These are phyloP conservation scores for Biscutella laevigata DNA, from an alignment of 441 rosid species.

Conservation along the genomic window DNA sequence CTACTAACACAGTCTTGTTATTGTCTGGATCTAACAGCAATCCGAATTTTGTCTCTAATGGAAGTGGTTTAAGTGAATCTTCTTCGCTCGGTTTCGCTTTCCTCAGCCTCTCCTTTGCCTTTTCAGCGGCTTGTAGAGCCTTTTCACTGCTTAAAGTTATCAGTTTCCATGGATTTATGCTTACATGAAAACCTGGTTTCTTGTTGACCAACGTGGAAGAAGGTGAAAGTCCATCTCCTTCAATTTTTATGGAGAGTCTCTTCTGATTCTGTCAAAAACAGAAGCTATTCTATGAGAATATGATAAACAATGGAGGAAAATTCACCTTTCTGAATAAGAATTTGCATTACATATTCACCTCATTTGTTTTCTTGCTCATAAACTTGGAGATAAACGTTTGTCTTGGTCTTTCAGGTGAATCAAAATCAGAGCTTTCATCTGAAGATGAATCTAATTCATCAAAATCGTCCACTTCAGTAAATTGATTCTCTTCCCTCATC, in stretches of 20 bases:
- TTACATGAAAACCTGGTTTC: conserved; percentile 64
- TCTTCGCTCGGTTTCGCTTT: conserved; percentile 35
- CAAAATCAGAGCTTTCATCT: conserved; percentile 65
- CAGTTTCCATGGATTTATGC: conserved; percentile 84
- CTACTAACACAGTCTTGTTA: conserved; percentile 6
- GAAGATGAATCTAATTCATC: conserved; percentile 81
- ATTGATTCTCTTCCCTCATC: conserved; percentile 77
- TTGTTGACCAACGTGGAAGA: conserved; percentile 32
- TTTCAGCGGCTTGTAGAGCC: conserved; percentile 82
- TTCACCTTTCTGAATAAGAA: not conserved
- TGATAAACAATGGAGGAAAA: not conserved
- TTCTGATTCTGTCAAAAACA: conserved; percentile 34
- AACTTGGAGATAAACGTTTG: conserved; percentile 49
- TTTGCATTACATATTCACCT: conserved; percentile 32
- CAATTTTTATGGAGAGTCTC: conserved; percentile 62
- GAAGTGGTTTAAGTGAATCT: conserved; percentile 63
- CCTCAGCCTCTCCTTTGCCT: conserved; percentile 62
- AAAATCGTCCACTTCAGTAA: conserved; percentile 46
- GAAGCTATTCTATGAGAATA: not conserved
- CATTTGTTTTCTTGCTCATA: conserved; percentile 48
- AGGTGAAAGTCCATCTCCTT: conserved; percentile 38
- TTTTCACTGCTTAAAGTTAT: conserved; percentile 71
- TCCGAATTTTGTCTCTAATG: conserved; percentile 73
- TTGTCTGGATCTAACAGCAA: conserved; percentile 44
- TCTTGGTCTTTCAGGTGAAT: conserved; percentile 67